Conservation (phyloP, 2,329 filamentous ascomycete species). For the Bipolaris oryzae region DNA sequence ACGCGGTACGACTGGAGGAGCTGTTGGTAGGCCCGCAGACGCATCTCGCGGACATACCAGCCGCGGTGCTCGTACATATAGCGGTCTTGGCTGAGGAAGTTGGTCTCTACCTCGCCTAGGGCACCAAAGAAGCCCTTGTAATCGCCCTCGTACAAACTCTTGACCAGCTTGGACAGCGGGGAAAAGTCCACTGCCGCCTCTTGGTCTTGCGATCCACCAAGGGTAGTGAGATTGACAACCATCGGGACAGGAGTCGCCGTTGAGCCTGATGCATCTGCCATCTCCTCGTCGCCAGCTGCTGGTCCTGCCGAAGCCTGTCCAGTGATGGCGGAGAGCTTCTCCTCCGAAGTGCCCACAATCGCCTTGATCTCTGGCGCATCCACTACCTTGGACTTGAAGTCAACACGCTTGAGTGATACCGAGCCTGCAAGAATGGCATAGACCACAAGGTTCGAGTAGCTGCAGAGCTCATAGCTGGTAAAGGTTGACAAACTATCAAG, state of each 20-base stretch:
- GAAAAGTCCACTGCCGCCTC: constrained; percentile 89
- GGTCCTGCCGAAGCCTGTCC: constrained; percentile 83
- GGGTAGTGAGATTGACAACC: constrained; percentile 84
- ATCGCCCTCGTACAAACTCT: constrained; percentile 89
- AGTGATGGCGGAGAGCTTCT: constrained; percentile 81
- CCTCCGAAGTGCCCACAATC: constrained; percentile 86
- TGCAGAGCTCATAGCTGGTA: constrained; percentile 98
- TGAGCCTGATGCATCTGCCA: constrained; percentile 63
- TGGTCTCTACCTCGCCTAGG: constrained; percentile 86
- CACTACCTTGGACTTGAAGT: constrained; percentile 99
- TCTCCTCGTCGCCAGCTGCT: constrained; percentile 75
- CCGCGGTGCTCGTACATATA: constrained; percentile 94
- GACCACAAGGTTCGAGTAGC: constrained; percentile 90
- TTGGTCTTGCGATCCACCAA: constrained; percentile 78
- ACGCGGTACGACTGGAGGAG: constrained; percentile 96
- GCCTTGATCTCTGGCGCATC: constrained; percentile 98
- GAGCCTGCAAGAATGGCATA: constrained; percentile 96
- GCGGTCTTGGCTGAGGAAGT: constrained; percentile 91
- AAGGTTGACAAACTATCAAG: constrained; percentile 98
- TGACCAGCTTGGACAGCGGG: constrained; percentile 83
- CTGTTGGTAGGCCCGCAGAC: constrained; percentile 93
- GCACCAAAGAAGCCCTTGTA: constrained; percentile 94
- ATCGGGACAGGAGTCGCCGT: constrained; percentile 63
- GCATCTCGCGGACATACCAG: constrained; percentile 99
- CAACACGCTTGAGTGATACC: constrained; percentile 91